Percentiles rank a stretch among this genome's conserved stretches.
These are phyloP conservation scores for Ceratonia siliqua DNA, from an alignment of 306 rosid species.

Conservation along the genomic window DNA sequence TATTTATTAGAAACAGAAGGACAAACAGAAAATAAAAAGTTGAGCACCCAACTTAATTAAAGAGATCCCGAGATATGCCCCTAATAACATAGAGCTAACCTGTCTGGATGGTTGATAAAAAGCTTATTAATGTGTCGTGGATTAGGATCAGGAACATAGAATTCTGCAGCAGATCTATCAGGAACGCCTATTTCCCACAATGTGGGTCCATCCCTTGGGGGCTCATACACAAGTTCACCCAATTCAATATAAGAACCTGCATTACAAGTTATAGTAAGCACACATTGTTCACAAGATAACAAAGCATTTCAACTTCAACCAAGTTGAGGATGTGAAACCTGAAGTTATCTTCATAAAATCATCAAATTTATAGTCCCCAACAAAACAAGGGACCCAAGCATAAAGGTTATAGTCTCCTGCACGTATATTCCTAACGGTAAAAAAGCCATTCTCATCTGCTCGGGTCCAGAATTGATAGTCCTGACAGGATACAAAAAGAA, in stretches of 20 bases:
- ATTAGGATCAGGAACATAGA: conserved; percentile 78
- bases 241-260: conserved; percentile 58
- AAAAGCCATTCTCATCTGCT: conserved; percentile 66
- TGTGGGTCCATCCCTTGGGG: conserved; percentile 86
- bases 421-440: conserved; percentile 51
- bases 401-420: conserved; percentile 68
- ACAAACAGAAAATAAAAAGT: background rate
- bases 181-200: conserved; percentile 95
- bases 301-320: conserved; percentile 30
- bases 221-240: conserved; percentile 66
- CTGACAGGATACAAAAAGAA: conserved; percentile 45
- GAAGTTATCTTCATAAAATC: conserved; percentile 51
- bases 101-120: conserved; percentile 75
- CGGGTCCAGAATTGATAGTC: conserved; percentile 89
- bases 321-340: conserved; percentile 46
- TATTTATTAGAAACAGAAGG: background rate
- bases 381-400: conserved; percentile 78
- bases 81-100: conserved; percentile 42
- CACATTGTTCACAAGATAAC: conserved; percentile 2
- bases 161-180: conserved; percentile 76
- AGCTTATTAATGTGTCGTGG: conserved; percentile 62
- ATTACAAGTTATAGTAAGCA: conserved; percentile 26
- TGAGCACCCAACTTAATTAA: background rate
- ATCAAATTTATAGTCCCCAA: conserved; percentile 66
- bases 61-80: background rate